These are phyloP conservation scores for Trametes villosa DNA, from an alignment of 768 basidiomycete genomes.

Conservation along the genomic window DNA sequence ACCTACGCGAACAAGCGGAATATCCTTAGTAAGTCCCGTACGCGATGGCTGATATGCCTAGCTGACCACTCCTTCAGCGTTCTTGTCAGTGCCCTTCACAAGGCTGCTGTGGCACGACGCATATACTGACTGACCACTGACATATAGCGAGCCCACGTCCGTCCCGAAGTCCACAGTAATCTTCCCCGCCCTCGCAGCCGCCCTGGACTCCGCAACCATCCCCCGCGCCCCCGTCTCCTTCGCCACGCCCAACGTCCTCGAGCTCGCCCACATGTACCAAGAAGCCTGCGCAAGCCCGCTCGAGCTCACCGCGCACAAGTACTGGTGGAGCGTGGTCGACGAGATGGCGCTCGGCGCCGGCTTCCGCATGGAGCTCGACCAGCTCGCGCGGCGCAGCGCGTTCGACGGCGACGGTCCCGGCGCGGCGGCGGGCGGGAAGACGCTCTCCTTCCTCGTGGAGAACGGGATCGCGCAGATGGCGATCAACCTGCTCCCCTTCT, in stretches of 20 bases:
- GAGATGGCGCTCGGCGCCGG: conserved; percentile 64
- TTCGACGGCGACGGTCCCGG: conserved; percentile 41
- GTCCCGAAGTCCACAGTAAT: conserved; percentile 77
- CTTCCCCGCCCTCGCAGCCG: conserved; percentile 59
- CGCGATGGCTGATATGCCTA: background rate
- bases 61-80: conserved; percentile 48
- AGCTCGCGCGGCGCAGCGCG: conserved; percentile 53
- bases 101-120: too few species aligned
- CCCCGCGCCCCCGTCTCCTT: conserved; percentile 60
- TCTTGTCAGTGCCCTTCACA: conserved; percentile 60
- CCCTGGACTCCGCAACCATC: conserved; percentile 34
- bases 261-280: conserved; percentile 66
- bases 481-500: conserved; percentile 80
- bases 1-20: conserved; percentile 34
- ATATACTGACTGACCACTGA: background rate
- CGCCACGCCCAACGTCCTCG: conserved; percentile 84
- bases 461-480: conserved; percentile 82
- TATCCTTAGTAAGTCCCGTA: conserved; percentile 14
- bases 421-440: conserved; percentile 46
- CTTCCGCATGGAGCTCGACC: conserved; percentile 69
- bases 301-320: conserved; percentile 54
- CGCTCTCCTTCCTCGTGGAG: conserved; percentile 63
- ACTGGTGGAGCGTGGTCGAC: conserved; percentile 72
- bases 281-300: conserved; percentile 48
- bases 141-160: conserved; percentile 88